Evolutionary conservation across 352 stramenopile species (phyloP).

Genomic region (Blastocystis sp.): DNA sequence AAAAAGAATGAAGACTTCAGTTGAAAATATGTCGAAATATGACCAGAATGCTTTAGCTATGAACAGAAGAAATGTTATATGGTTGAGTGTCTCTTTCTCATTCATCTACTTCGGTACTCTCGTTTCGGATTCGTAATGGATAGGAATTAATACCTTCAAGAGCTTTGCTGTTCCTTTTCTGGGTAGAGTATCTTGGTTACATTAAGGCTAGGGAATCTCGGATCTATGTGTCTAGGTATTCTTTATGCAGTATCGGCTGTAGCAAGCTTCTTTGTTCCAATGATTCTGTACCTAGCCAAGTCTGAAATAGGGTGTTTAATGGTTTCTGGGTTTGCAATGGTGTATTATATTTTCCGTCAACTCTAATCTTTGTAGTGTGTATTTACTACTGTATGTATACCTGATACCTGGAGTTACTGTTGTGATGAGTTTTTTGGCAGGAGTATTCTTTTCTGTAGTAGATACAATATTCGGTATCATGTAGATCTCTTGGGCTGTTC

Average conservation of each 20-base stretch:
- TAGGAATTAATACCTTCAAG: slow-evolving; percentile 28
- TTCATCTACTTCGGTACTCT: slow-evolving; percentile 33
- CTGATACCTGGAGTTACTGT: not conserved
- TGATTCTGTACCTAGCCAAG: not conserved
- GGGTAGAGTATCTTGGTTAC: not conserved
- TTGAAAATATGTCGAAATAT: not conserved
- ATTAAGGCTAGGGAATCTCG: slow-evolving; percentile 6
- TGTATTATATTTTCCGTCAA: not conserved
- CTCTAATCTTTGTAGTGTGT: not conserved
- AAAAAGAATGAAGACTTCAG: not conserved
- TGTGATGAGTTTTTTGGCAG: slow-evolving; percentile 1
- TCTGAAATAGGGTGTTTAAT: not conserved
- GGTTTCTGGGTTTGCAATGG: not conserved
- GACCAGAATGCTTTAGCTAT: not conserved
- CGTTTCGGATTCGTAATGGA: not conserved
- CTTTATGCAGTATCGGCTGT: not conserved
- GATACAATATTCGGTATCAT: not conserved
- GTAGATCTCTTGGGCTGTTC: slow-evolving; percentile 10
- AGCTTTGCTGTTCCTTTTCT: slow-evolving; percentile 21
- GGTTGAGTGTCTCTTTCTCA: slow-evolving; percentile 12
- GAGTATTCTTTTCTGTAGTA: not conserved
- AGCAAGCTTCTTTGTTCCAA: not conserved
- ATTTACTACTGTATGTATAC: not conserved
- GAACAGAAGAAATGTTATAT: slow-evolving; percentile 12
- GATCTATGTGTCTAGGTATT: not conserved